These are phyloP conservation scores for Lojkania enalia DNA, from an alignment of 2,329 filamentous ascomycete genomes.

Conservation along the genomic window DNA sequence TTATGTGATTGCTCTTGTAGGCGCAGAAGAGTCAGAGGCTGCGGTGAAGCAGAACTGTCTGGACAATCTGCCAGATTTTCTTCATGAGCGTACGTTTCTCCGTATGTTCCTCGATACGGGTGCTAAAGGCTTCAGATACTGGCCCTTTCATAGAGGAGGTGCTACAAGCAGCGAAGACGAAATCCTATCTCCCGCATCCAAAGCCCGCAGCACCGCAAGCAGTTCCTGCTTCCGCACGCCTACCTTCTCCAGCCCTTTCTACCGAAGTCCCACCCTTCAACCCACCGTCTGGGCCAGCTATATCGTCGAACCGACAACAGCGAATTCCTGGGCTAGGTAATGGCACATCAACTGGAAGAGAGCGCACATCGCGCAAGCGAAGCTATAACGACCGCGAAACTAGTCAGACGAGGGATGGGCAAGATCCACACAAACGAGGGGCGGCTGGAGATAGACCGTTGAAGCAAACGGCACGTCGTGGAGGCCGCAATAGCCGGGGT, in stretches of 20 bases:
- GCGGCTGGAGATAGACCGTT: conserved; percentile 45
- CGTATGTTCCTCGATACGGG: too few species aligned
- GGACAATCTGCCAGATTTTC: conserved; percentile 73
- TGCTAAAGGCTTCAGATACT: conserved; percentile 51
- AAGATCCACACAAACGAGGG: conserved; percentile 42
- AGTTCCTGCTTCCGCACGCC: conserved; percentile 26
- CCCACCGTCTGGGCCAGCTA: conserved; percentile 18
- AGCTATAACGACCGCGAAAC: conserved; percentile 59
- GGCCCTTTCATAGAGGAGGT: conserved; percentile 70
- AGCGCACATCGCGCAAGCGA: conserved; percentile 57
- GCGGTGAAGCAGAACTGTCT: conserved; percentile 69
- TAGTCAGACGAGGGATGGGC: conserved; percentile 44
- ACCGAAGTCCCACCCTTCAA: conserved; percentile 26
- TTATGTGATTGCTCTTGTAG: conserved; percentile 77
- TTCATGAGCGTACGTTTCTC: conserved; percentile 63
- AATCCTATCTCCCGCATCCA: conserved; percentile 45
- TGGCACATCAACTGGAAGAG: conserved; percentile 12
- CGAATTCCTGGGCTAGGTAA: neutral
- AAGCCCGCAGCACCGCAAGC: conserved; percentile 20
- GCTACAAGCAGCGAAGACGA: conserved; percentile 66
- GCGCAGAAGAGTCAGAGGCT: conserved; percentile 67
- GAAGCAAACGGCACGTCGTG: conserved; percentile 64
- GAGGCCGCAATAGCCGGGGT: conserved; percentile 40
- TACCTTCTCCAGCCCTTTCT: conserved; percentile 22
- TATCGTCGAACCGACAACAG: conserved; percentile 4